Percentiles rank a stretch among this genome's conserved stretches.
Evolutionary conservation across 2,329 filamentous ascomycete species (phyloP).

Genomic region (Rhynchosporium agropyri): DNA sequence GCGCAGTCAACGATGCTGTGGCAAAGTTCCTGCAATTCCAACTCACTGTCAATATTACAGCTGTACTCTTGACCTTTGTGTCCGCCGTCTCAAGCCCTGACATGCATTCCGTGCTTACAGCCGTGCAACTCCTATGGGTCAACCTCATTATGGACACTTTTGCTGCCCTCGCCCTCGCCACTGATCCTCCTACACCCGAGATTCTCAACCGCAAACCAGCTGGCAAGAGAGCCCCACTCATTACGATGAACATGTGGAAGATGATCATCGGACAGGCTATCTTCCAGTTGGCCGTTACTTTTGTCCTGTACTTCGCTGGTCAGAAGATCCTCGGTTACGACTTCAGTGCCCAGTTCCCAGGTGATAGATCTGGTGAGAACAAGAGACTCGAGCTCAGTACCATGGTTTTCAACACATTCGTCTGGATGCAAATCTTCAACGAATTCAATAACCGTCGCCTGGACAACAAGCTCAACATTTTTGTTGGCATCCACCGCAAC

Average conservation of each 20-base stretch:
- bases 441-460: slow-evolving; percentile 84
- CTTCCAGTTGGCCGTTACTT: slow-evolving; percentile 79
- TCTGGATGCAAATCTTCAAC: slow-evolving; percentile 99
- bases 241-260: slow-evolving; percentile 96
- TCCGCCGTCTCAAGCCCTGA: slow-evolving; percentile 65
- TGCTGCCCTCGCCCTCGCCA: slow-evolving; percentile 73
- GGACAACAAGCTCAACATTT: slow-evolving; percentile 94
- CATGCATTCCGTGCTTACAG: slow-evolving; percentile 70
- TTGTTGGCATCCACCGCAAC: slow-evolving; percentile 83
- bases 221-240: slow-evolving; percentile 71
- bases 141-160: slow-evolving; percentile 87
- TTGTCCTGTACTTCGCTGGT: slow-evolving; percentile 80
- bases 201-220: slow-evolving; percentile 73
- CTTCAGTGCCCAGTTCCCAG: slow-evolving; percentile 44
- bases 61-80: slow-evolving; percentile 74
- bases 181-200: slow-evolving; percentile 68
- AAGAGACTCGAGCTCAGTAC: slow-evolving; percentile 67
- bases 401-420: slow-evolving; percentile 90
- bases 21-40: slow-evolving; percentile 60
- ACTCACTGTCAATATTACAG: slow-evolving; percentile 78
- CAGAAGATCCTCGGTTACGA: slow-evolving; percentile 60
- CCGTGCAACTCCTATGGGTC: slow-evolving; percentile 79
- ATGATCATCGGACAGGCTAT: slow-evolving; percentile 95
- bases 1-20: slow-evolving; percentile 58
- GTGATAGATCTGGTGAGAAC: too few relatives aligned